phyloP scores from a whole-genome alignment of 352 stramenopile species.

The Chrysophaeum taylorii region DNA sequence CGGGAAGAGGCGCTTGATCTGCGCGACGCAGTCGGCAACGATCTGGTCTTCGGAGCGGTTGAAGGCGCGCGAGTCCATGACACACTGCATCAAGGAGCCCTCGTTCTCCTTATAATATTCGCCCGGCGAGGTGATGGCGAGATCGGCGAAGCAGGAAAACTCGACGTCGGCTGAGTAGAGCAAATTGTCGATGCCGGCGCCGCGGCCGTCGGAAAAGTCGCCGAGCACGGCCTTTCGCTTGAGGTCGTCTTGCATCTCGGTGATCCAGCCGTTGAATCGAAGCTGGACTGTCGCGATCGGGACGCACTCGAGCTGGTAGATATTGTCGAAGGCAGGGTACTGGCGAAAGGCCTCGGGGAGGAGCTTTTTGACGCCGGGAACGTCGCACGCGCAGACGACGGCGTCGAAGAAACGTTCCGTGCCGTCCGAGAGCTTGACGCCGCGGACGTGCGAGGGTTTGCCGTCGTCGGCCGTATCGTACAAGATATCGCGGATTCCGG shows the following conservation, averaged over 20 bases:
- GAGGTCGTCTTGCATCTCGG: constrained; percentile 57
- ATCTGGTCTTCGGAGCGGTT: constrained; percentile 49
- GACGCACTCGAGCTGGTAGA: constrained; percentile 69
- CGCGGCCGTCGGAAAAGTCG: constrained; percentile 57
- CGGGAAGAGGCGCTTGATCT: constrained; percentile 62
- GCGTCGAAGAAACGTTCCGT: constrained; percentile 57
- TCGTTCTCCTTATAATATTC: constrained; percentile 71
- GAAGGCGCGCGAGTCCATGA: constrained; percentile 55
- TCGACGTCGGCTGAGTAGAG: constrained; percentile 68
- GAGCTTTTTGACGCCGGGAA: constrained; percentile 68
- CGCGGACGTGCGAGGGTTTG: constrained; percentile 47
- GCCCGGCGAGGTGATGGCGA: constrained; percentile 57
- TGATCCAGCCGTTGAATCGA: constrained; percentile 70
- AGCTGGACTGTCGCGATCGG: constrained; percentile 69
- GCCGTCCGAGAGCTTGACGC: constrained; percentile 51
- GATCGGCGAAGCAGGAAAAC: constrained; percentile 72
- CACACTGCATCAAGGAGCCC: constrained; percentile 53
- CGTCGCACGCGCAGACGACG: constrained; percentile 57
- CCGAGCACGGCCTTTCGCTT: constrained; percentile 57
- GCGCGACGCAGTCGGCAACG: constrained; percentile 51
- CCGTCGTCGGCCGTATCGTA: constrained; percentile 53
- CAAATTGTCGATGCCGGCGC: constrained; percentile 65
- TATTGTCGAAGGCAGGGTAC: constrained; percentile 63
- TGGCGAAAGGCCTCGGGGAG: constrained; percentile 58
- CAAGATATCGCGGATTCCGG: constrained; percentile 46